Evolutionary conservation across 306 rosid species (phyloP).

Genomic region (Gastrolobium villosum): DNA sequence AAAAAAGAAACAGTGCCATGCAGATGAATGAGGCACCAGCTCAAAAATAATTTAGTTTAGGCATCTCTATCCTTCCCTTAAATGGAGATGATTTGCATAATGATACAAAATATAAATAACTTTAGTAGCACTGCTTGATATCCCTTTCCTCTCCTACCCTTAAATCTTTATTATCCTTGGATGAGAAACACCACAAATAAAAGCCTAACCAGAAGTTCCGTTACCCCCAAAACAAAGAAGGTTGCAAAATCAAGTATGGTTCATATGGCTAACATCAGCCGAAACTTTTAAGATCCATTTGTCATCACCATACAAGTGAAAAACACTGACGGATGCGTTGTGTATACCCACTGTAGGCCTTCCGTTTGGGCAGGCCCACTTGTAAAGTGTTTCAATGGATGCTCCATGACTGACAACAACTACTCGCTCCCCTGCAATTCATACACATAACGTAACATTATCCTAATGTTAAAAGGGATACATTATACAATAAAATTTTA

Average conservation of each 20-base stretch:
- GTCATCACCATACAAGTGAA: conserved; percentile 68
- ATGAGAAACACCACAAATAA: conserved; percentile 23
- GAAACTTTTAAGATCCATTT: conserved; percentile 69
- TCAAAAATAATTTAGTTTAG: too few species aligned
- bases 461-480: neutral
- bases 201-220: conserved; percentile 60
- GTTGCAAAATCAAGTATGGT: conserved; percentile 56
- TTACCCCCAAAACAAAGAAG: conserved; percentile 68
- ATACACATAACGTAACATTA: conserved; percentile 22
- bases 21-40: too few species aligned
- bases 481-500: neutral
- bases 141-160: conserved; percentile 6
- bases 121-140: neutral
- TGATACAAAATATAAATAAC: neutral
- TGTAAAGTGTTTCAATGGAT: conserved; percentile 67
- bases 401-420: conserved; percentile 83
- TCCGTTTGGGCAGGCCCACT: conserved; percentile 59
- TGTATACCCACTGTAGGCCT: conserved; percentile 58
- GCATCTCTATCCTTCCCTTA: too few species aligned
- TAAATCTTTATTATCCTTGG: neutral
- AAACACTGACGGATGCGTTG: conserved; percentile 73
- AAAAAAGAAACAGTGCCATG: too few species aligned
- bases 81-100: neutral
- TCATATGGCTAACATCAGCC: conserved; percentile 82
- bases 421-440: conserved; percentile 69